Base-by-base conservation (phyloP, 2,329 filamentous ascomycete genomes). In the Aspergillus sclerotialis region DNA sequence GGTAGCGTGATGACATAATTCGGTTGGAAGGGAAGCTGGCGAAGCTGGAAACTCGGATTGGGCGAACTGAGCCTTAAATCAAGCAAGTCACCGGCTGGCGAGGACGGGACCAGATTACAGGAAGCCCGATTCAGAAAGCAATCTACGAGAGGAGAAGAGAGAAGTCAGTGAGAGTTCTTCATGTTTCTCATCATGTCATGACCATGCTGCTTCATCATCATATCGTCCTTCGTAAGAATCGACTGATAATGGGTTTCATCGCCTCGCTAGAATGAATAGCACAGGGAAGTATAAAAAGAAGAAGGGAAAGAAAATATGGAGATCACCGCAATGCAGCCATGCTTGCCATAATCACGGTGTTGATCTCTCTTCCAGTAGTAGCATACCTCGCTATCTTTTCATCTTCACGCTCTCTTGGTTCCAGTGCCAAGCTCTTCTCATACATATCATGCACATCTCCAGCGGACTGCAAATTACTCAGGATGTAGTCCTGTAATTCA, bases 381-480 rank as follows among this genome's bases (percentile, higher is more conserved):
- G 58, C 77, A 55, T 80, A 94, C 89, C 92, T 93, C 59, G 94
- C 90, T 72, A 98, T 96, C 75, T 96, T 96, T 69, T 98, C 92
- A 58, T 98, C 92, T 69, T 98, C 92, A 53, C 92, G 78, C 69
- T 98, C 92, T 53, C 92, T 78, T 43, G 92, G 92, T 62, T 98
- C 92, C 40, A 98, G 81, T 54, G 82, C 75, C 66, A 98, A 70
- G 67, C 88, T 94, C 73, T 89, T 89, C 64, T 96, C 89, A 69
- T 96, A 98, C 92, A 96, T 96, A 70, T 96, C 90, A 62, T 96
- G 89, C 44, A 98, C 92, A 60, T 96, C 90, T 33, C 88, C 85
- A 4, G 92, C 90, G 18, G 82, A 83, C 66, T 93, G 84, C 84
- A 96, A 94, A 61, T 96, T 95, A 60, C 81, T 89, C 48, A 95